Conservation (phyloP, 495 filamentous ascomycete species). For the Zalerion maritima region DNA sequence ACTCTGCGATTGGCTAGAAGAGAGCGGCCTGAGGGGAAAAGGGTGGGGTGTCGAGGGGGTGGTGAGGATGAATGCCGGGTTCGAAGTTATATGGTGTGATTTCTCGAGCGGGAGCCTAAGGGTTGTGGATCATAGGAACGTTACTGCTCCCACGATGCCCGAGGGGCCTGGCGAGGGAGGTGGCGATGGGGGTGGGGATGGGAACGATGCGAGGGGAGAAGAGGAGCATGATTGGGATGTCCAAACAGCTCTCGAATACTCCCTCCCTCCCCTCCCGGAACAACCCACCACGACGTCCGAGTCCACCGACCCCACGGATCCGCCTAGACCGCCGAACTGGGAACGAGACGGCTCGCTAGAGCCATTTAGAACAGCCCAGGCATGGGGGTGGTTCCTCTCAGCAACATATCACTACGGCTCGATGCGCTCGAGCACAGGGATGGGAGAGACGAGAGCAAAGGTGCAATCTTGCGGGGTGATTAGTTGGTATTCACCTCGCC, state of each 20-base stretch:
- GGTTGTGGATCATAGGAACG: conserved; percentile 22
- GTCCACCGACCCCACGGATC: conserved; percentile 1
- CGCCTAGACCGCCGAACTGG: conserved; percentile 7
- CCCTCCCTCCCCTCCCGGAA: conserved; percentile 2
- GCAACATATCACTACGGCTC: conserved; percentile 17
- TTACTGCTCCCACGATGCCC: conserved; percentile 17
- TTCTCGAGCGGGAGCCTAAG: conserved; percentile 19
- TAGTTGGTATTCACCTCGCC: conserved; percentile 18
- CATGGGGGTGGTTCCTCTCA: conserved; percentile 15
- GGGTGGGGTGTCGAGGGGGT: conserved; percentile 29
- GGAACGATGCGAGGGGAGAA: neutral
- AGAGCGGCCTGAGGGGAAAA: conserved; percentile 9
- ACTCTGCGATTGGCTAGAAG: conserved; percentile 22
- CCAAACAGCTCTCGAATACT: no score
- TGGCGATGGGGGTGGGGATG: neutral
- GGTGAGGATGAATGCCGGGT: conserved; percentile 33
- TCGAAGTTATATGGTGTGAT: conserved; percentile 31
- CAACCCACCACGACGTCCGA: conserved; percentile 3
- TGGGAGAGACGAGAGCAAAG: conserved; percentile 12
- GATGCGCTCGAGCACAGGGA: conserved; percentile 9
- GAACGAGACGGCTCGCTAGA: conserved; percentile 6
- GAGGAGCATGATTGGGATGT: neutral
- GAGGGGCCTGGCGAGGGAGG: neutral
- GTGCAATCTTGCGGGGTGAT: conserved; percentile 15
- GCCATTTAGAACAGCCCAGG: conserved; percentile 13